Conservation (phyloP, 768 basidiomycete genomes). For the Mycena polygramma region DNA sequence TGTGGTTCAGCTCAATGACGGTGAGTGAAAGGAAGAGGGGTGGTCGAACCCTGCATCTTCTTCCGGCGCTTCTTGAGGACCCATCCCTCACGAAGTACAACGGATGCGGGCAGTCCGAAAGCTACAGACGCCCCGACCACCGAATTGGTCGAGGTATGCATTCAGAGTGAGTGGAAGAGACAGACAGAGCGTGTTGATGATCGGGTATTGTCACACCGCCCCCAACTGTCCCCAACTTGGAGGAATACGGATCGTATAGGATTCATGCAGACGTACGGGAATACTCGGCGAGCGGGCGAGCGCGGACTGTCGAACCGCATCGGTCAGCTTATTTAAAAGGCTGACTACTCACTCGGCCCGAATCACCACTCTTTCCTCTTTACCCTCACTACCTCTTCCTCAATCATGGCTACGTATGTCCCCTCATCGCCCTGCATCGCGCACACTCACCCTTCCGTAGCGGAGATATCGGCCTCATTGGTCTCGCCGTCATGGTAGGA, state of each 20-base stretch:
- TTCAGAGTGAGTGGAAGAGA: background rate
- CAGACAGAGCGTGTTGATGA: background rate
- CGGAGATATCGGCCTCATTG: constrained; percentile 98
- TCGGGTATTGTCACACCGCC: background rate
- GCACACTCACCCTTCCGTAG: constrained; percentile 56
- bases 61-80: constrained; percentile 88
- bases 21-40: constrained; percentile 10
- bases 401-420: constrained; percentile 66
- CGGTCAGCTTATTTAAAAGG: no score
- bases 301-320: constrained; percentile 10
- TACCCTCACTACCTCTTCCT: constrained; percentile 48
- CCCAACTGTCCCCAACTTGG: no score
- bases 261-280: no score
- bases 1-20: constrained; percentile 43
- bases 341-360: constrained; percentile 31
- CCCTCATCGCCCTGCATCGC: constrained; percentile 43
- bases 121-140: constrained; percentile 27
- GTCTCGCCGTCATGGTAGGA: constrained; percentile 97
- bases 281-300: background rate
- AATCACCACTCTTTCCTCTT: constrained; percentile 42
- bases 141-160: background rate
- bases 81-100: constrained; percentile 77
- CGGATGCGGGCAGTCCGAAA: constrained; percentile 36
- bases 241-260: no score
- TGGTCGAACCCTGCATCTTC: constrained; percentile 81